phyloP scores from a whole-genome alignment of 2,329 filamentous ascomycete species.

The Gremmenia infestans region DNA sequence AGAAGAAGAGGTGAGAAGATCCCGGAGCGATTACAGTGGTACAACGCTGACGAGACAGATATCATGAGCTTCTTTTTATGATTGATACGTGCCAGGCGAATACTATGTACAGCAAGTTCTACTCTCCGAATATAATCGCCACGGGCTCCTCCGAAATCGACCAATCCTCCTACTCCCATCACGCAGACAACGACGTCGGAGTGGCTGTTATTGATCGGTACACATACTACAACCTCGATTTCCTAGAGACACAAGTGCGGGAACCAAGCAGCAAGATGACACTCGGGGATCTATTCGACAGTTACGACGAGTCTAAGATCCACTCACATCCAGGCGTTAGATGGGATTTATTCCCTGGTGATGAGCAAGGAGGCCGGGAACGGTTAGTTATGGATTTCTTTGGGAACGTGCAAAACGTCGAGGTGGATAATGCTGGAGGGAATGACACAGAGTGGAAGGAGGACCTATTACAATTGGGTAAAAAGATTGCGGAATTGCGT shows the following conservation, averaged over 20 bases:
- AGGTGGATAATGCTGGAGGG: slow-evolving; percentile 55
- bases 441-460: slow-evolving; percentile 57
- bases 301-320: slow-evolving; percentile 91
- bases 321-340: slow-evolving; percentile 87
- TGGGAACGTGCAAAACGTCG: slow-evolving; percentile 95
- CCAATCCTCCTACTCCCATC: slow-evolving; percentile 94
- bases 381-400: slow-evolving; percentile 95
- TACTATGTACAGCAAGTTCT: slow-evolving; percentile 98
- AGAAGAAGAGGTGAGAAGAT: slow-evolving; percentile 80
- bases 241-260: slow-evolving; percentile 83
- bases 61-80: slow-evolving; percentile 98
- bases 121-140: slow-evolving; percentile 96
- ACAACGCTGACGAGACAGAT: slow-evolving; percentile 44
- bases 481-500: slow-evolving; percentile 53
- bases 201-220: slow-evolving; percentile 98
- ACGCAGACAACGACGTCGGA: slow-evolving; percentile 95
- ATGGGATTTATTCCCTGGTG: slow-evolving; percentile 91
- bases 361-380: slow-evolving; percentile 69
- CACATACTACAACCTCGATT: slow-evolving; percentile 98
- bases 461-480: slow-evolving; percentile 72
- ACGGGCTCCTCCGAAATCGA: slow-evolving; percentile 96
- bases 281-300: slow-evolving; percentile 90
- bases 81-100: slow-evolving; percentile 99
- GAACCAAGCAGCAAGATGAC: slow-evolving; percentile 85
- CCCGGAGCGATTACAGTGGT: background rate